Evolutionary conservation across 441 rosid genomes (phyloP), one percentile per base, ranked within the genome.

Genomic region (Gossypium trilobum): DNA sequence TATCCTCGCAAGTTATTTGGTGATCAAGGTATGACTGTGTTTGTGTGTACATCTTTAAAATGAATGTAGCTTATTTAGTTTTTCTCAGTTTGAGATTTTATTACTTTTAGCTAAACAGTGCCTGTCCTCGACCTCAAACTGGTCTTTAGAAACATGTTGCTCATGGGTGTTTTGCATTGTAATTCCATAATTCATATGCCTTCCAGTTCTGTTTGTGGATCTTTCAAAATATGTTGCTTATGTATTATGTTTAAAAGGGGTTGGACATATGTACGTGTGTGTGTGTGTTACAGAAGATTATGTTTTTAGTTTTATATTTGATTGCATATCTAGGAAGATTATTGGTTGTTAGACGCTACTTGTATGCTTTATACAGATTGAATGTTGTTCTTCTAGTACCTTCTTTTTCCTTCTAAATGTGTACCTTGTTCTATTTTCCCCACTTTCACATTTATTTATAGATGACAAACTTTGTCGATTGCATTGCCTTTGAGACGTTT

Each of bases 1-100:
- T 88, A 87, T 81, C 95, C 95, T 27, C 89, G 88, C 76, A 89
- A 85, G 83, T 85, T 88, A 20, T 93, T 89, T 77, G 79, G 73
- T 75, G 87, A 85, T 85, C 86, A 88, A 88, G 97, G 95, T 89
- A 86, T 44, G 83, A 51, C 73, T 48, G 22, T 48, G 33, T 29
- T 67, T 61, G 22, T 52, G 60, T 29, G 4, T 0, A 46, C 42
- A 13, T 66, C 31, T 66, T 20, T 44, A 23, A 66, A 42, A 23
- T 48, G 16, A 29, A 64, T 31, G 10, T 29, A 23, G 48, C 50
- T 22, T 44, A 16, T 17, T 44, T 5, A 10, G 5, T 33, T 54
- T 68, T 14, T 51, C 9, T 25, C 20, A n/a, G 25, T 25, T 67
- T 48, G 9, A 14, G 7, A 29, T 51, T 16, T 2, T 42, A 25